Evolutionary conservation across 164 flowering plant genomes (phyloP).

Genomic region (Pachysandra terminalis): DNA sequence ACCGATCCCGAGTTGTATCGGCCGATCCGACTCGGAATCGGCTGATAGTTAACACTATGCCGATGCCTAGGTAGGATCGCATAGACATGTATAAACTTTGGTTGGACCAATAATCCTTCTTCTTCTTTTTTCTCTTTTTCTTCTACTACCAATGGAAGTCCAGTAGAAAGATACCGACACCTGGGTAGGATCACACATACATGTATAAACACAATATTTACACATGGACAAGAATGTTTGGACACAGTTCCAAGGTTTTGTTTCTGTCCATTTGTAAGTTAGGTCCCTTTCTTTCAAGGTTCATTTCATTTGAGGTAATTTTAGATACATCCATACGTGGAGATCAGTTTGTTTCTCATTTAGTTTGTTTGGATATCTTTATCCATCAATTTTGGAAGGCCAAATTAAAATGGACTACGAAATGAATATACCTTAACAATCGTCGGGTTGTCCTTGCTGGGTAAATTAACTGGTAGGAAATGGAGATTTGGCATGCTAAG

Average conservation of each 20-base stretch:
- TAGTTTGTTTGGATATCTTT: neutral
- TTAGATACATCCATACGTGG: neutral
- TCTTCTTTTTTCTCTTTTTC: too few relatives aligned
- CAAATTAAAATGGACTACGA: slow-evolving; percentile 3
- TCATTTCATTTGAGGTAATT: neutral
- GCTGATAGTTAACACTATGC: too few relatives aligned
- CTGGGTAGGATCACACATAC: too few relatives aligned
- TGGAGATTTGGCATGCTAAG: slow-evolving; percentile 98
- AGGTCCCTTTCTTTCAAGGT: neutral
- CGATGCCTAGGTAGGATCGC: too few relatives aligned
- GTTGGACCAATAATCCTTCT: too few relatives aligned
- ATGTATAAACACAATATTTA: too few relatives aligned
- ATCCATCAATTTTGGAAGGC: neutral
- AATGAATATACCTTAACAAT: slow-evolving; percentile 68
- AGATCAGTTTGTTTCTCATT: neutral
- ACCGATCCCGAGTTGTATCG: too few relatives aligned
- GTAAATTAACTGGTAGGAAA: slow-evolving; percentile 85
- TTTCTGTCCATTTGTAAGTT: neutral
- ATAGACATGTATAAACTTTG: too few relatives aligned
- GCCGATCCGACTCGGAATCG: too few relatives aligned
- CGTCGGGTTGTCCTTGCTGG: slow-evolving; percentile 56
- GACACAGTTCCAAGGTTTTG: neutral
- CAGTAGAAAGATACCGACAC: too few relatives aligned
- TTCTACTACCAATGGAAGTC: too few relatives aligned
- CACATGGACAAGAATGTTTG: too few relatives aligned